Base-by-base conservation (phyloP, 2,329 filamentous ascomycete genomes). In the Arthroderma uncinatum region DNA sequence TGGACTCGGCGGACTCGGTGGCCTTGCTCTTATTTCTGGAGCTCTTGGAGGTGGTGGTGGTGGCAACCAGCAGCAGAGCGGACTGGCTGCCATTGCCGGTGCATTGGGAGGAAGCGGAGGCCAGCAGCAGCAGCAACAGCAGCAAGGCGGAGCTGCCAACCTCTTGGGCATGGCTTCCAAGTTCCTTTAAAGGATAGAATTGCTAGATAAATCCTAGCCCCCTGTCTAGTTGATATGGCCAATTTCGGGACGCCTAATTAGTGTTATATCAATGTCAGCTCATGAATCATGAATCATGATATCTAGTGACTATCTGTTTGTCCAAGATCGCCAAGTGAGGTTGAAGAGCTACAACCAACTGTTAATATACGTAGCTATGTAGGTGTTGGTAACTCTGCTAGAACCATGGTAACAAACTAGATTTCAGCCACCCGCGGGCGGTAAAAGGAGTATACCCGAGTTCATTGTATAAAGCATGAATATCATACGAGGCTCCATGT, bases 11-110 rank as follows among this genome's bases (percentile, higher is more conserved):
- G 78, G 81, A 1, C 50, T 53, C 21, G 47, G 47, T 16, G 52
- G 52, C 3, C 65, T 85, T 58, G 76, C 83, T 73, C 71, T 73
- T 56, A 63, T 84, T 67, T 82, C 82, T 7, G 78, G 77, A 68
- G 25, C 37, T 39, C 25, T 60, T n/a, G 57, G 53, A 23, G 55
- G 57, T 7, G 19, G 40, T 5, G 42, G 54, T 54, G 25, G 25
- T 16, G 6, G 6, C 39, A 42, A 21, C 34, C 47, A 40, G 16
- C 21, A 33, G 30, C 52, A 40, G 52, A 28, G 47, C 12, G 30
- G 30, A 21, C 47, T 42, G 12, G 3, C 39, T 19, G 39, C 39
- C 2, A 6, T 33, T 10, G 23, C 40, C 23, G 55, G 42, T 2
- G 30, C 14, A n/a, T 23, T 25, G 14, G 53, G 33, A n/a, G 53